A percentile compares a stretch with the other conserved stretches of the same genome.
These are phyloP conservation scores for Calvatia gigantea DNA, from an alignment of 768 basidiomycete genomes.

Conservation along the genomic window DNA sequence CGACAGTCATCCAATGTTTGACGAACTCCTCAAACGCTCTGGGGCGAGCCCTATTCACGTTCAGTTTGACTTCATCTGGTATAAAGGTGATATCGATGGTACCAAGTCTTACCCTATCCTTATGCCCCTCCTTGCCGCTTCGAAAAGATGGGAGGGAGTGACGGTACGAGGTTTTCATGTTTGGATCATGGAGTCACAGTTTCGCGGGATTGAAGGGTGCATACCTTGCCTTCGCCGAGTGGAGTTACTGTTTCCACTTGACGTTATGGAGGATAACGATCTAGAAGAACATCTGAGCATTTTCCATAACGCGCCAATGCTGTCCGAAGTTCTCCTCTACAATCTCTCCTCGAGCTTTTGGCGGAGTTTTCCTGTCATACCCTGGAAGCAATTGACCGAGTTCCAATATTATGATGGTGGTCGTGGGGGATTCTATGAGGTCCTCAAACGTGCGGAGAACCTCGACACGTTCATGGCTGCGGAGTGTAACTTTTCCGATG, in stretches of 20 bases:
- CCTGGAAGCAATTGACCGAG: background rate
- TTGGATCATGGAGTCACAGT: background rate
- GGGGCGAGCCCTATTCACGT: background rate
- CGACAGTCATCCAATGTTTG: background rate
- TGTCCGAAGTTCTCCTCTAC: background rate
- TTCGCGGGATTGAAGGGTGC: background rate
- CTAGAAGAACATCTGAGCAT: background rate
- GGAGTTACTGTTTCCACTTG: background rate
- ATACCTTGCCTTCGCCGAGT: background rate
- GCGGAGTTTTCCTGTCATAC: background rate
- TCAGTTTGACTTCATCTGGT: background rate
- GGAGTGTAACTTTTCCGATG: background rate
- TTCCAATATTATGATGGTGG: background rate
- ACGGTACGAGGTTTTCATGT: background rate
- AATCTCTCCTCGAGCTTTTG: background rate
- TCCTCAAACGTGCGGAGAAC: background rate
- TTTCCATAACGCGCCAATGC: background rate
- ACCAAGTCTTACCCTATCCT: background rate
- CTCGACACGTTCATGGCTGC: background rate
- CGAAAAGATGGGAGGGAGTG: background rate
- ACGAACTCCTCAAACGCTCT: background rate
- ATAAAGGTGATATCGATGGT: background rate
- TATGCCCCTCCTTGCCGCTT: background rate
- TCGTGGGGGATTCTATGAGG: background rate
- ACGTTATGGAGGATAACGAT: background rate